Percentiles rank a stretch among this genome's conserved stretches.
Conservation (phyloP, 192 early-diverging fungal species). For the Linnemannia zychae region DNA sequence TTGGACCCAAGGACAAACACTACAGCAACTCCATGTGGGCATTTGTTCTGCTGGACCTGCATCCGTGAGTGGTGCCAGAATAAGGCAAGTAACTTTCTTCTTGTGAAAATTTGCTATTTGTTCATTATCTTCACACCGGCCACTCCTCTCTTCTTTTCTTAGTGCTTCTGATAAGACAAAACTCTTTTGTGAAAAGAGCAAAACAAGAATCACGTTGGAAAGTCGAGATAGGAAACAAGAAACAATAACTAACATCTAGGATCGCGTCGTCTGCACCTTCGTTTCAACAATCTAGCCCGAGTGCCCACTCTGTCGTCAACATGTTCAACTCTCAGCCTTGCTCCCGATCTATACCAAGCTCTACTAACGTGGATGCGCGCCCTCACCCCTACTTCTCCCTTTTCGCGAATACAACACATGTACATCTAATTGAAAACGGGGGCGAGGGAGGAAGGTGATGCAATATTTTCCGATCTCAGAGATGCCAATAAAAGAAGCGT, state of each 20-base stretch:
- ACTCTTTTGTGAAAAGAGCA: too few species aligned
- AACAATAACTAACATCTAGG: background rate
- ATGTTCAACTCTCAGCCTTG: slow-evolving; percentile 78
- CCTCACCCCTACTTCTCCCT: too few species aligned
- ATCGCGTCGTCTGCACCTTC: slow-evolving; percentile 20
- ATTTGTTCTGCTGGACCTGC: slow-evolving; percentile 97
- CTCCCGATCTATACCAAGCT: slow-evolving; percentile 83
- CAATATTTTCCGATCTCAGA: slow-evolving; percentile 1
- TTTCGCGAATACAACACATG: background rate
- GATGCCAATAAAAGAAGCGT: background rate
- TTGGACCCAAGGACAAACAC: slow-evolving; percentile 80
- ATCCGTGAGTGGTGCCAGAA: slow-evolving; percentile 93
- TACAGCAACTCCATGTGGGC: slow-evolving; percentile 93
- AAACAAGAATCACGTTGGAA: too few species aligned
- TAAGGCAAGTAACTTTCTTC: slow-evolving; percentile 69
- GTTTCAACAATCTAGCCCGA: slow-evolving; percentile 72
- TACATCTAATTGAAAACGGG: background rate
- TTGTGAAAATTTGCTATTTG: background rate
- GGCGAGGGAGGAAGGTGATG: background rate
- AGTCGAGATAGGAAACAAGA: too few species aligned
- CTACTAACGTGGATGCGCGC: slow-evolving; percentile 7
- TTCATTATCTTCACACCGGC: background rate
- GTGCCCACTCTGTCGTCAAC: slow-evolving; percentile 94
- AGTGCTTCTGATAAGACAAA: too few species aligned
- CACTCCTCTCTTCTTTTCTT: too few species aligned